These are phyloP conservation scores for Rubia tinctorum DNA, from an alignment of 305 asterid genomes.

Conservation along the genomic window DNA sequence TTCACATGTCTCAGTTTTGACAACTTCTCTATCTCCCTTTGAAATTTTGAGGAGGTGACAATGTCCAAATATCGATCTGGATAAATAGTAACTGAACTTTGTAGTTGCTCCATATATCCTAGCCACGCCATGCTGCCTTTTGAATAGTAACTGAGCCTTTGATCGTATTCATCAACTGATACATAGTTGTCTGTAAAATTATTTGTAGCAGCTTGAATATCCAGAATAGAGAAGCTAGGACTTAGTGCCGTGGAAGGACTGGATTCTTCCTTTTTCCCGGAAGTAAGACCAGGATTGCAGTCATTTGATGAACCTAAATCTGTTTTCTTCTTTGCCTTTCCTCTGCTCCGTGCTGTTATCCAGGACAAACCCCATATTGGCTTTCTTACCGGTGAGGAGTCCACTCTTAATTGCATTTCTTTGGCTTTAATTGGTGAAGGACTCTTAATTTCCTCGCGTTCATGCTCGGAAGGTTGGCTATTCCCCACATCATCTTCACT, in stretches of 20 bases:
- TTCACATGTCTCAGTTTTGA: conserved; percentile 9
- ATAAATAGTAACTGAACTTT: neutral
- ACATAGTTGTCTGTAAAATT: conserved; percentile 19
- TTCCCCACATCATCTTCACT: neutral
- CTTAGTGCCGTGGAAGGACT: neutral
- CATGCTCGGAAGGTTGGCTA: neutral
- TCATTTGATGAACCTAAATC: conserved; percentile 6
- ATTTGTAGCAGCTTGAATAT: conserved; percentile 39
- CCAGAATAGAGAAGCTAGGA: conserved; percentile 38
- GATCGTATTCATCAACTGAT: conserved; percentile 28
- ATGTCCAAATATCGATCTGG: neutral
- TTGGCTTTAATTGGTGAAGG: neutral
- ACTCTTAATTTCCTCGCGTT: neutral
- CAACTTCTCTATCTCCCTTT: neutral
- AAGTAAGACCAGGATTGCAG: conserved; percentile 6
- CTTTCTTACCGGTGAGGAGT: neutral
- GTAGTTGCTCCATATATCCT: conserved; percentile 19
- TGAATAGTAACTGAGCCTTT: neutral
- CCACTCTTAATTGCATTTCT: neutral
- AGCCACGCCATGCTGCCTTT: conserved; percentile 39
- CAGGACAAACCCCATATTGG: conserved; percentile 1
- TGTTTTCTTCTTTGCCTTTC: neutral
- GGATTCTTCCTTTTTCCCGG: neutral
- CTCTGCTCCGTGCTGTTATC: no score
- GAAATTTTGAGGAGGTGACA: neutral